phyloP scores from a whole-genome alignment of 768 basidiomycete genomes.

The Hericium erinaceus region DNA sequence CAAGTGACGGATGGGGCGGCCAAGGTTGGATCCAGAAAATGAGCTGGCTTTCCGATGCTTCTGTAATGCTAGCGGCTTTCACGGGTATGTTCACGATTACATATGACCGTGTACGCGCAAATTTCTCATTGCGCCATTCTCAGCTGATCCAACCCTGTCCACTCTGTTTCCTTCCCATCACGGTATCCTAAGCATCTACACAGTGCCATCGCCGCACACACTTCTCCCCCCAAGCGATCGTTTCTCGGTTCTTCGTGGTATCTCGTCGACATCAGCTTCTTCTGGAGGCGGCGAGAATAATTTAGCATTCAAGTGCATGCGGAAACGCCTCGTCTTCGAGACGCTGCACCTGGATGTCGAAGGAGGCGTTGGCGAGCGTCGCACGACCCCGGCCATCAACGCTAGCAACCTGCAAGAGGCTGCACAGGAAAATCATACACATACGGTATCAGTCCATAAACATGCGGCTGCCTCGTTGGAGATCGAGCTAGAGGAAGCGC shows the following conservation, averaged over 20 bases:
- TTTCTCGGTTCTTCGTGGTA: conserved; percentile 75
- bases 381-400: conserved; percentile 43
- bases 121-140: not conserved
- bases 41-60: conserved; percentile 71
- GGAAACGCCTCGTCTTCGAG: conserved; percentile 83
- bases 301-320: conserved; percentile 85
- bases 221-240: conserved; percentile 74
- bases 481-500: conserved; percentile 33
- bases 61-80: conserved; percentile 69
- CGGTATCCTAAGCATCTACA: conserved; percentile 72
- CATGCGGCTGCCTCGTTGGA: conserved; percentile 20
- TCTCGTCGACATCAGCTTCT: conserved; percentile 44
- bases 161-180: conserved; percentile 76
- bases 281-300: conserved; percentile 86
- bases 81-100: conserved; percentile 40
- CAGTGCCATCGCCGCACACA: conserved; percentile 65
- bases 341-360: conserved; percentile 84
- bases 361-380: conserved; percentile 72
- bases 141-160: conserved; percentile 71
- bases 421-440: conserved; percentile 4
- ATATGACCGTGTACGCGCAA: not conserved
- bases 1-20: conserved; percentile 49
- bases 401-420: conserved; percentile 14
- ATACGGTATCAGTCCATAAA: conserved; percentile 6
- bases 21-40: conserved; percentile 69